Conservation (phyloP, 345 rosid genomes). For the Rhizophora mangle region DNA sequence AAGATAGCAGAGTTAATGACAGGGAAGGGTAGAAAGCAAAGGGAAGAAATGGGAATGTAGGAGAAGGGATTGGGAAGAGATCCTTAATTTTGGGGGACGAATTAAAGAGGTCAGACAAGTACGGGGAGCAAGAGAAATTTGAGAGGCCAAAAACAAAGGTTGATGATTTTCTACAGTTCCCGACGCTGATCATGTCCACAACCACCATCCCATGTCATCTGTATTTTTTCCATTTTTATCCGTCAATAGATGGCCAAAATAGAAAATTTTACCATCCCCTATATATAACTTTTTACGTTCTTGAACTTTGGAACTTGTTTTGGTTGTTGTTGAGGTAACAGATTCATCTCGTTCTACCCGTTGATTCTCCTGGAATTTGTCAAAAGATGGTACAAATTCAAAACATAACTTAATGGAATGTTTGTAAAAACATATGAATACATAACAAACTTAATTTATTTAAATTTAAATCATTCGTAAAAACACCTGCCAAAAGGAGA, state of each 20-base stretch:
- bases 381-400: too few species aligned
- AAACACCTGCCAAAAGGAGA: constrained; percentile 45
- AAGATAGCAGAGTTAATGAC: too few species aligned
- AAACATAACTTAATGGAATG: too few species aligned
- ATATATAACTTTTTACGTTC: too few species aligned
- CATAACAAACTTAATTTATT: too few species aligned
- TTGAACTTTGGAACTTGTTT: too few species aligned
- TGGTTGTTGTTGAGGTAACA: too few species aligned
- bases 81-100: constrained; percentile 49
- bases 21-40: too few species aligned
- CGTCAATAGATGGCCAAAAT: constrained; percentile 1
- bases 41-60: too few species aligned
- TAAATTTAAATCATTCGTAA: neutral
- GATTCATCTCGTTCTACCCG: too few species aligned
- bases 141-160: constrained; percentile 36
- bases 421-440: too few species aligned
- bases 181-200: constrained; percentile 23
- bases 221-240: neutral
- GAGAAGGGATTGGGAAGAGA: constrained; percentile 23
- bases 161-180: constrained; percentile 24
- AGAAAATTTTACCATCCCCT: neutral
- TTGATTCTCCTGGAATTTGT: too few species aligned
- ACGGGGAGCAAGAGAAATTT: constrained; percentile 35
- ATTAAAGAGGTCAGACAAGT: constrained; percentile 22
- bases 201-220: constrained; percentile 2